Evolutionary conservation across 2,329 filamentous ascomycete species (phyloP).

Genomic region (Cordyceps tenuipes): DNA sequence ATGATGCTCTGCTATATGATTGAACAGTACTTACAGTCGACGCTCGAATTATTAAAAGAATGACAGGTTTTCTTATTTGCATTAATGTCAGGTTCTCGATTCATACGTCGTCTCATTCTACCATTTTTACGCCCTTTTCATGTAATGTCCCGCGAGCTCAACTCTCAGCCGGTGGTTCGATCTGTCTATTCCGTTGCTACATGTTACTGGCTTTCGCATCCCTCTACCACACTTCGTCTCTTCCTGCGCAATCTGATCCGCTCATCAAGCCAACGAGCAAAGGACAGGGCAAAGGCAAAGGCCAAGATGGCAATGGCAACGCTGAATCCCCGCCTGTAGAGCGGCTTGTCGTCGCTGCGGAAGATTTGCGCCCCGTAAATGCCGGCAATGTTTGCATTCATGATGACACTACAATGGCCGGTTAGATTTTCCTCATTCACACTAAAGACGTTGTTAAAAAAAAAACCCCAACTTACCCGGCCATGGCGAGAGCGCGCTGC

Average conservation of each 20-base stretch:
- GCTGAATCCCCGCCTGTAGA: slow-evolving; percentile 43
- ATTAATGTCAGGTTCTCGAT: no score
- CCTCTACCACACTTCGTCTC: not conserved
- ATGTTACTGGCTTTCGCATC: not conserved
- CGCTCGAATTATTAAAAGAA: no score
- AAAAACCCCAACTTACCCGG: slow-evolving; percentile 31
- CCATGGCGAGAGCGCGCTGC: slow-evolving; percentile 51
- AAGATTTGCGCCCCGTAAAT: slow-evolving; percentile 56
- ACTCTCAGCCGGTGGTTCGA: no score
- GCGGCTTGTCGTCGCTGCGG: slow-evolving; percentile 41
- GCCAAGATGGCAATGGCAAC: slow-evolving; percentile 36
- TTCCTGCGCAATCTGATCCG: slow-evolving; percentile 9
- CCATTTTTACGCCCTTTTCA: no score
- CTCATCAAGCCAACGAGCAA: slow-evolving; percentile 37
- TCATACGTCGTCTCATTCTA: no score
- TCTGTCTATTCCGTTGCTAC: not conserved
- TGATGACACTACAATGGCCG: slow-evolving; percentile 38
- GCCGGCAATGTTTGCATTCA: slow-evolving; percentile 53
- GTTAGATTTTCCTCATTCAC: no score
- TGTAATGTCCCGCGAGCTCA: no score
- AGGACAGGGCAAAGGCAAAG: slow-evolving; percentile 32
- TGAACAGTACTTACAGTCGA: not conserved
- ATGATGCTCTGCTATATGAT: slow-evolving; percentile 2
- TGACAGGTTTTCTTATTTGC: no score
- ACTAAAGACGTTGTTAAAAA: not conserved